Evolutionary conservation across 2,329 filamentous ascomycete species (phyloP), one percentile per base, ranked within the genome.

Genomic region (Penicillium sp.): DNA sequence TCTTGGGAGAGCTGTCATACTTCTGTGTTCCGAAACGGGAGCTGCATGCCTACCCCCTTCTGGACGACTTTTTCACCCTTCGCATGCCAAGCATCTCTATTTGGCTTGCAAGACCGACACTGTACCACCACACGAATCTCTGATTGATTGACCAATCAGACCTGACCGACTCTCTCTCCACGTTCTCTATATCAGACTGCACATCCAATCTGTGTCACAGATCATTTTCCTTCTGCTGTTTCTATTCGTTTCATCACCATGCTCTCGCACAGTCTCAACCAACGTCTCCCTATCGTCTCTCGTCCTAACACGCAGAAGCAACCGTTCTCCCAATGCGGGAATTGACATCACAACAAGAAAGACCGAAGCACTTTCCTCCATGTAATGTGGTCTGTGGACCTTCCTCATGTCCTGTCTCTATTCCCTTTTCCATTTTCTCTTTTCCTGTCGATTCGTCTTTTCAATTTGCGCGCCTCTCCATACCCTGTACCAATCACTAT

Each of bases 401-500:
- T n/a, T n/a, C n/a, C 21, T 35, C 23, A 19, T 41, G 38, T 42
- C 25, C 19, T 43, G 39, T 37, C 27, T 32, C 26, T 39, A 36
- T 29, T 51, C 36, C 35, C 28, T 15, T 28, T 36, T 33, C 21
- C 30, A 27, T 14, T 28, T 32, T 6, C 47, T 33, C 35, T 35
- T 32, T 27, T 23, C 21, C 28, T 27, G 18, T 16, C 17, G 18
- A 13, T 21, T 38, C 39, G 36, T 40, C 25, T 29, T 21, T 36
- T 45, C 33, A 32, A 11, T 28, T 21, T 26, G 25, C 37, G 8
- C 26, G 20, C 15, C 36, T 28, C 23, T 35, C 36, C 50, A 55
- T 55, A 55, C 52, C 50, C 52, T 55, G 52, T 55, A 55, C 37
- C 48, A 53, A 55, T 47, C 52, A 51, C 43, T 51, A 55, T 54